Evolutionary conservation across 2,329 filamentous ascomycete species (phyloP), one percentile per base, ranked within the genome.

Genomic region (Arthroderma sp.): DNA sequence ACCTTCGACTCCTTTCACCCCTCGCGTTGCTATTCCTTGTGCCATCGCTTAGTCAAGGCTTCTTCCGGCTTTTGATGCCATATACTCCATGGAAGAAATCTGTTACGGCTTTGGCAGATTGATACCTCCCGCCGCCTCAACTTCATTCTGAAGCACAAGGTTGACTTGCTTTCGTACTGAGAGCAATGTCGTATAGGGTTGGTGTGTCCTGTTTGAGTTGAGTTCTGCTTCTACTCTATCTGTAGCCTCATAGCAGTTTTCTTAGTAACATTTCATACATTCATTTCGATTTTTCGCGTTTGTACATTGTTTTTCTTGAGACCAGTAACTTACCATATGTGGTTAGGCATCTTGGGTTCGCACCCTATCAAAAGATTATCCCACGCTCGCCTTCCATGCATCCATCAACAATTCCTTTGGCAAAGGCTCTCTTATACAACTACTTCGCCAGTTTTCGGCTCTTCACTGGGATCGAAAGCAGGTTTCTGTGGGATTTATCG

Each of bases 41-140:
- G 30, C 36, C 22, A 36, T 10, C 15, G 15, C 15, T 22, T 22
- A 22, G 15, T 22, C 15, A 36, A 36, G 10, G 22, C 10, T 15
- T 39, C n/a, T 30, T 33, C 4, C 22, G 8, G 15, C 33, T 1
- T 32, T 10, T 27, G 9, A 36, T 33, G 22, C 4, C 36, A 28
- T 36, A 42, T 43, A 49, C 52, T 43, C 73, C 64, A 80, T 91
- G 85, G 82, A 81, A 80, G 78, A 72, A 68, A 76, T 85, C 88
- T 93, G 91, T 98, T 98, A 98, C 85, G 86, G 83, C 83, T 79
- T 85, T 95, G 91, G 91, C 81, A 96, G 78, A 98, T 80, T 65
- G 72, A 95, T 73, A 73, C 73, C 72, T 74, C 80, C 83, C 81
- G 78, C 74, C 72, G 70, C 72, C 70, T 65, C 70, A 36, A 68